phyloP scores from a whole-genome alignment of 768 basidiomycete species.

The Boletus reticuloceps region DNA sequence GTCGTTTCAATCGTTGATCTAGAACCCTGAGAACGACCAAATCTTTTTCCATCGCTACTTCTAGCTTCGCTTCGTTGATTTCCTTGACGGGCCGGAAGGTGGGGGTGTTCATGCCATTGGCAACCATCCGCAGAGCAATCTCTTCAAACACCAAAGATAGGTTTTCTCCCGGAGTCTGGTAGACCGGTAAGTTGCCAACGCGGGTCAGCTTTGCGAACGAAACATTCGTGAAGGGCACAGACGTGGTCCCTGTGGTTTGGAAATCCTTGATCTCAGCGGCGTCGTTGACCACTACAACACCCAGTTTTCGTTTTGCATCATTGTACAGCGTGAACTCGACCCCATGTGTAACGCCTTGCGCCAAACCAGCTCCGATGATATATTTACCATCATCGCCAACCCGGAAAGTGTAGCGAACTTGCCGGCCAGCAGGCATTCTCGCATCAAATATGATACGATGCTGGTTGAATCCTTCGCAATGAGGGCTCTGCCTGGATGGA shows the following conservation, averaged over 20 bases:
- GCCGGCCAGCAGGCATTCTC: constrained; percentile 10
- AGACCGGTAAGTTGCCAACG: constrained; percentile 2
- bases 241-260: background rate
- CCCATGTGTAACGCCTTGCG: constrained; percentile 23
- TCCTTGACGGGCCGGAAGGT: background rate
- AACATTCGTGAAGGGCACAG: background rate
- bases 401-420: constrained; percentile 2
- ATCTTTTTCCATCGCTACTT: background rate
- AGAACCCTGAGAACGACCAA: constrained; percentile 1
- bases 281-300: constrained; percentile 1
- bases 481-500: constrained; percentile 24
- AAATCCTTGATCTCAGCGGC: constrained; percentile 18
- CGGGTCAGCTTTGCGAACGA: constrained; percentile 3
- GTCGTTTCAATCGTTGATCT: background rate
- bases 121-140: background rate
- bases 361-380: constrained; percentile 26
- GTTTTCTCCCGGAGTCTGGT: background rate
- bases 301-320: background rate
- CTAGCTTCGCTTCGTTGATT: background rate
- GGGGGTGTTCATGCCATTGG: background rate
- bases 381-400: background rate
- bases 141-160: background rate
- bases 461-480: constrained; percentile 25
- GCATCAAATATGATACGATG: constrained; percentile 27
- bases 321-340: constrained; percentile 22